Evolutionary conservation across 306 rosid genomes (phyloP).

Genomic region (Canavalia gladiata): DNA sequence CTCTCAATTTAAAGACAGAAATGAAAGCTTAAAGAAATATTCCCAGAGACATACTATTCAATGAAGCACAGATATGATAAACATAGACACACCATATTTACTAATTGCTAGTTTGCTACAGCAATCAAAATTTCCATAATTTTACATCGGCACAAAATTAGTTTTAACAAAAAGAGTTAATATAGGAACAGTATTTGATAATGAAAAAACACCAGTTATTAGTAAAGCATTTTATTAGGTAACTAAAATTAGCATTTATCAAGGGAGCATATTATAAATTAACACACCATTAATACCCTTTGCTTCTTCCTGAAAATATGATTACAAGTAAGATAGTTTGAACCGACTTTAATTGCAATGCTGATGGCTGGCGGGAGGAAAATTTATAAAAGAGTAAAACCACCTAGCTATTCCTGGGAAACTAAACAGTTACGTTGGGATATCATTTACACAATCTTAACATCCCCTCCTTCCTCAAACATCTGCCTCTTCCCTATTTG

Average conservation of each 20-base stretch:
- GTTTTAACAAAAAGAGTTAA: background rate
- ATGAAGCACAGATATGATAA: background rate
- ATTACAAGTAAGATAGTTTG: slow-evolving; percentile 1
- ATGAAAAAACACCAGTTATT: background rate
- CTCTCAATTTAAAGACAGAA: background rate
- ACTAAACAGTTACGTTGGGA: background rate
- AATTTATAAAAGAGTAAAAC: background rate
- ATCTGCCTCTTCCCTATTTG: background rate
- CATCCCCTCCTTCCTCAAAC: background rate
- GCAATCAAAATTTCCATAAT: background rate
- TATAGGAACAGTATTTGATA: background rate
- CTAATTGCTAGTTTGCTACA: background rate
- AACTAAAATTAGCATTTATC: background rate
- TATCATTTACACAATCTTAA: background rate
- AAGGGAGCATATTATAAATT: background rate
- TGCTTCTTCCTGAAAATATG: background rate
- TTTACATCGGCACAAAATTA: background rate
- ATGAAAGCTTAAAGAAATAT: background rate
- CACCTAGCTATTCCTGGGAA: background rate
- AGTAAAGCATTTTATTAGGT: background rate
- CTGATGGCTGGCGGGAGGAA: background rate
- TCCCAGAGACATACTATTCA: background rate
- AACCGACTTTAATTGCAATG: background rate
- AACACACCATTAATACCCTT: background rate
- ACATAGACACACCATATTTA: background rate